These are phyloP conservation scores for Cladosporium sp. DNA, from an alignment of 2,329 filamentous ascomycete species.

Conservation along the genomic window DNA sequence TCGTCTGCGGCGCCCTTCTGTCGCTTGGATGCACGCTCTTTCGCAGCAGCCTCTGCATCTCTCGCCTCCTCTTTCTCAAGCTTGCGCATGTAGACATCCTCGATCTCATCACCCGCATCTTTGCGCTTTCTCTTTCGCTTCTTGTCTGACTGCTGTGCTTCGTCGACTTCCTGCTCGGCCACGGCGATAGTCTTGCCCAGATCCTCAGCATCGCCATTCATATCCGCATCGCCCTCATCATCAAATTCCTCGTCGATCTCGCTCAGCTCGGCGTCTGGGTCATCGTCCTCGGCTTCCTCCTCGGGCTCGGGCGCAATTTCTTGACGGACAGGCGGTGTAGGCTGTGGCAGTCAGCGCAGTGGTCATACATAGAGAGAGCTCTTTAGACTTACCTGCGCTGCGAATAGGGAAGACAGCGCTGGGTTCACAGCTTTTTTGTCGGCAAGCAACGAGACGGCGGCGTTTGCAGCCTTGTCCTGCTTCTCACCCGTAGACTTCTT, in stretches of 20 bases:
- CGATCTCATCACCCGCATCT: constrained; percentile 39
- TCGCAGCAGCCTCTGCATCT: constrained; percentile 22
- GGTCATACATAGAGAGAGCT: no score
- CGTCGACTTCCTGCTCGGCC: constrained; percentile 6
- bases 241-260: constrained; percentile 22
- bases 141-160: constrained; percentile 18
- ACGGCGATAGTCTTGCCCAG: constrained; percentile 16
- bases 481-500: constrained; percentile 13
- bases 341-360: constrained; percentile 18
- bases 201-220: constrained; percentile 5
- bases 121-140: constrained; percentile 54
- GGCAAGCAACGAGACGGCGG: constrained; percentile 24
- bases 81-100: constrained; percentile 16
- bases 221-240: constrained; percentile 15
- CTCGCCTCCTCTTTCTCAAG: constrained; percentile 44
- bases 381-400: constrained; percentile 22
- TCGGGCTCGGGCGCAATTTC: constrained; percentile 17
- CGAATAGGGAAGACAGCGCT: constrained; percentile 43
- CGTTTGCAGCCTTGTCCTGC: constrained; percentile 11
- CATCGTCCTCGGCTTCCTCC: constrained; percentile 29
- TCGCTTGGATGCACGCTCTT: constrained; percentile 26
- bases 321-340: constrained; percentile 21
- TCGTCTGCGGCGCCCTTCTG: constrained; percentile 24
- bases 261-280: constrained; percentile 20
- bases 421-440: constrained; percentile 37